A percentile compares a stretch with the other conserved stretches of the same genome.
phyloP scores from a whole-genome alignment of 2,329 filamentous ascomycete species.

The Coniosporium tulheliwenetii region DNA sequence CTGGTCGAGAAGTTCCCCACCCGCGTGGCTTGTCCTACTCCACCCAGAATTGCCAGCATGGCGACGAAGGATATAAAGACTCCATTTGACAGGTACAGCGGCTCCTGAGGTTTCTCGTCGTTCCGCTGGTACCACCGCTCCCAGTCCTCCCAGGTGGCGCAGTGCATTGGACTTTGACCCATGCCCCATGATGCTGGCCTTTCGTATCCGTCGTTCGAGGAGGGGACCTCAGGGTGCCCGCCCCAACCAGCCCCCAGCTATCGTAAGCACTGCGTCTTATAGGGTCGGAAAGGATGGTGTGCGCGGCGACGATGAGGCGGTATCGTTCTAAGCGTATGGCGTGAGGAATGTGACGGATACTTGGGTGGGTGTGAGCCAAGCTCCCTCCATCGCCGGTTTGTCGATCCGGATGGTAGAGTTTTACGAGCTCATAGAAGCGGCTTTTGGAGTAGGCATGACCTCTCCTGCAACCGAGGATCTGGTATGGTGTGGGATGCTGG shows the following conservation, averaged over 20 bases:
- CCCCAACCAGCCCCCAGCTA: slow-evolving; percentile 68
- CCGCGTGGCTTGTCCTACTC: slow-evolving; percentile 55
- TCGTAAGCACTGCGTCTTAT: slow-evolving; percentile 71
- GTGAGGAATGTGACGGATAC: slow-evolving; percentile 29
- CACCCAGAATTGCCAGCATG: slow-evolving; percentile 51
- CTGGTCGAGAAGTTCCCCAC: slow-evolving; percentile 46
- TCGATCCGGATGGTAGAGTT: slow-evolving; percentile 86
- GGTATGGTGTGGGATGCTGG: slow-evolving; percentile 62
- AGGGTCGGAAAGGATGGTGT: slow-evolving; percentile 75
- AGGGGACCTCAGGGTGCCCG: slow-evolving; percentile 18
- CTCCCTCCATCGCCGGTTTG: slow-evolving; percentile 23
- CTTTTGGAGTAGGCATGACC: slow-evolving; percentile 63
- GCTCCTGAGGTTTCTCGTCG: slow-evolving; percentile 29
- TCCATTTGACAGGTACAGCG: slow-evolving; percentile 60
- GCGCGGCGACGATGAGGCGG: slow-evolving; percentile 71
- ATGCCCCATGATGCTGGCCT: slow-evolving; percentile 10
- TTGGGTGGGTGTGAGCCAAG: slow-evolving; percentile 14
- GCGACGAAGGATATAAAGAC: slow-evolving; percentile 62
- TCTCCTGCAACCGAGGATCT: slow-evolving; percentile 55
- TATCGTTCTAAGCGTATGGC: slow-evolving; percentile 71
- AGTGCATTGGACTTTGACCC: slow-evolving; percentile 33
- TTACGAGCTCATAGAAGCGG: slow-evolving; percentile 81
- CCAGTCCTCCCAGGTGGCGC: slow-evolving; percentile 96
- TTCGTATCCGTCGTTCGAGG: slow-evolving; percentile 3
- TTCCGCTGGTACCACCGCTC: slow-evolving; percentile 40